Percentiles rank a stretch among this genome's conserved stretches.
These are phyloP conservation scores for Hibiscus trionum DNA, from an alignment of 345 rosid genomes.

Conservation along the genomic window DNA sequence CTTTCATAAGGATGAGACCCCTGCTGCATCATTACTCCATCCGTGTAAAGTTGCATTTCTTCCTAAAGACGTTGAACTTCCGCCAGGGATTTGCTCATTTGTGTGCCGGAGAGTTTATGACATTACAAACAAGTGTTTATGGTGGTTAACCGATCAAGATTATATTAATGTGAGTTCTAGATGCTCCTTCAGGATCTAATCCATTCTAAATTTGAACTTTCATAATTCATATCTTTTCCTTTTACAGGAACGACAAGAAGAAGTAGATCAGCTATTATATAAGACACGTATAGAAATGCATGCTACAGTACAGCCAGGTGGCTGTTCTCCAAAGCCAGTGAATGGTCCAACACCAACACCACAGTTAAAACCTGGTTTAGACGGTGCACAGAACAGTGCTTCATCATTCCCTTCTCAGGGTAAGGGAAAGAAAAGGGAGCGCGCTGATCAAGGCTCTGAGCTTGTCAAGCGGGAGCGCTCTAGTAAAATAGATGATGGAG, in stretches of 20 bases:
- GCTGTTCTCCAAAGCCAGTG: constrained; percentile 68
- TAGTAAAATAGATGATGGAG: constrained; percentile 51
- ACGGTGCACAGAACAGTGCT: constrained; percentile 47
- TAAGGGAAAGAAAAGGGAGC: constrained; percentile 92
- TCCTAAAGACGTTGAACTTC: constrained; percentile 69
- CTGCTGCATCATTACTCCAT: constrained; percentile 81
- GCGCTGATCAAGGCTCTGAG: constrained; percentile 63
- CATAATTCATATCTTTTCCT: too few relatives aligned
- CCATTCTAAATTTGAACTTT: not conserved
- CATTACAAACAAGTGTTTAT: constrained; percentile 52
- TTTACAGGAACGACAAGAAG: constrained; percentile 57
- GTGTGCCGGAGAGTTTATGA: constrained; percentile 88
- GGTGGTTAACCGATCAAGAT: constrained; percentile 95
- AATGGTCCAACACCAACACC: constrained; percentile 70
- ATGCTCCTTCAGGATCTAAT: not conserved
- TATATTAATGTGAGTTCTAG: constrained; percentile 63
- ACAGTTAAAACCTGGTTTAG: constrained; percentile 60
- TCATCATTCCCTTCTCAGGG: constrained; percentile 56
- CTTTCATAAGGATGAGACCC: constrained; percentile 88
- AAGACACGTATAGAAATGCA: constrained; percentile 72
- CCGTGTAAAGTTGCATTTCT: constrained; percentile 96
- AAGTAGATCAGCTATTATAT: constrained; percentile 64
- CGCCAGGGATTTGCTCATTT: constrained; percentile 67
- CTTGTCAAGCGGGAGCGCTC: constrained; percentile 59
- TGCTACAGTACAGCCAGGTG: constrained; percentile 60